Evolutionary conservation across 768 basidiomycete species (phyloP), one percentile per base, ranked within the genome.

Genomic region (Tulasnella sp.): DNA sequence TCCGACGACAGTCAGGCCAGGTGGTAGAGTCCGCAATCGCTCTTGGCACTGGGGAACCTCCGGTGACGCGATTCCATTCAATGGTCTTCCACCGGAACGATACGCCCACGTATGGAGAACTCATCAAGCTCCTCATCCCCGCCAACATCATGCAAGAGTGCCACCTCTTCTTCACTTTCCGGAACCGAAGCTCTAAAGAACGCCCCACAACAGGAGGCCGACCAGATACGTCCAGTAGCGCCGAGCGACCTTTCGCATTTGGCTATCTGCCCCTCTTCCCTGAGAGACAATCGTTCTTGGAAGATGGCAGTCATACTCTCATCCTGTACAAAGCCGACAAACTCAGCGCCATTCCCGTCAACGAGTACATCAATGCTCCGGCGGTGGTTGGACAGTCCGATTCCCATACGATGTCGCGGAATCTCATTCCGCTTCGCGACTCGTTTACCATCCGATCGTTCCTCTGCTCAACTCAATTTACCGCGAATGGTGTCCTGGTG

Each of bases 141-240:
- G 86, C 88, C 18, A 88, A 91, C 12, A 90, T 90, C 11, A 89
- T 92, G 54, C 91, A 92, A 2, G 89, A 91, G 60, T 96, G 94
- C 91, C 97, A 98, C 84, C 86, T 99, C 20, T 98, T 97, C 89
- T 94, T 99, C 87, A 95, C 95, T 0, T 97, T 98, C 86, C 91
- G 94, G 58, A 93, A 95, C 84, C 92, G 87, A 31, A 83, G 76
- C 20, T 79, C 78, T 48, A 83, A 77, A 76, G 82, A 81, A 50
- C 78, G 58, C 40, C 44, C 77, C 0, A 76, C 79, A 31, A 77
- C 60, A 8, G 20, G 8, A 7, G 64, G 44, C 9, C 24, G 75
- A 48, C 9, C 40, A 18, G 50, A 48, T 44, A 31, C 44, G 40
- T 40, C 44, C 18, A 92, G 91, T 41, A 84, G 83, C 3, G 84